phyloP scores from a whole-genome alignment of 208 protist species.

The Leishmania major region DNA sequence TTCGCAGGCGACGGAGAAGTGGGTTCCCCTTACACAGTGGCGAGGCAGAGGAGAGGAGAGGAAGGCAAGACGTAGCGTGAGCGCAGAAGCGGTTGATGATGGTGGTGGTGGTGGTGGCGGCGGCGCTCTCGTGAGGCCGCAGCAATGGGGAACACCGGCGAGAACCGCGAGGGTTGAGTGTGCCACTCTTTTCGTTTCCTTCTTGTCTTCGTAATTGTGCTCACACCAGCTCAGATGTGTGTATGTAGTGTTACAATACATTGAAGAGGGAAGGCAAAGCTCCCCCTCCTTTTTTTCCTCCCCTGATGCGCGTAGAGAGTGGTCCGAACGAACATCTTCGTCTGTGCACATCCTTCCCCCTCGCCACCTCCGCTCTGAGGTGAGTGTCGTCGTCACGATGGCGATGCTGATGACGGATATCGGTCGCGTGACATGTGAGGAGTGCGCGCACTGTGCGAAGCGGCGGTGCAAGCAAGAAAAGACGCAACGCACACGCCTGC shows the following conservation, averaged over 20 bases:
- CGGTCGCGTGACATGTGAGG: neutral
- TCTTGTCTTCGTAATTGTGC: neutral
- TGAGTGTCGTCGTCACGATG: neutral
- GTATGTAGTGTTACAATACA: neutral
- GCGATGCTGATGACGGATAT: neutral
- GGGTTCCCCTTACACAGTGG: neutral
- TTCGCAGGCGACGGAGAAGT: neutral
- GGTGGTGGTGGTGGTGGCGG: neutral
- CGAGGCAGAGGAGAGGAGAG: neutral
- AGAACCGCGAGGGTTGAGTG: neutral
- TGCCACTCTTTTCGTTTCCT: neutral
- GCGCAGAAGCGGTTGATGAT: neutral
- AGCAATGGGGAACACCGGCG: neutral
- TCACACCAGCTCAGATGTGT: neutral
- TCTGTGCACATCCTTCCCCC: neutral
- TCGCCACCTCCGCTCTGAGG: neutral
- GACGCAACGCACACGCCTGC: neutral
- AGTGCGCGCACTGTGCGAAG: neutral
- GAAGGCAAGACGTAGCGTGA: neutral
- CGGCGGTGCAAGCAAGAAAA: neutral
- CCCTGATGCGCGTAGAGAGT: neutral
- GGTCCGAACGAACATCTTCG: neutral
- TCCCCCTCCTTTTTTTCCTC: neutral
- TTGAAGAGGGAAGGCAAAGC: neutral
- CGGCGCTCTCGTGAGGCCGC: neutral